These are phyloP conservation scores for Gentiana macrophylla DNA, from an alignment of 257 asterid species.

Conservation along the genomic window DNA sequence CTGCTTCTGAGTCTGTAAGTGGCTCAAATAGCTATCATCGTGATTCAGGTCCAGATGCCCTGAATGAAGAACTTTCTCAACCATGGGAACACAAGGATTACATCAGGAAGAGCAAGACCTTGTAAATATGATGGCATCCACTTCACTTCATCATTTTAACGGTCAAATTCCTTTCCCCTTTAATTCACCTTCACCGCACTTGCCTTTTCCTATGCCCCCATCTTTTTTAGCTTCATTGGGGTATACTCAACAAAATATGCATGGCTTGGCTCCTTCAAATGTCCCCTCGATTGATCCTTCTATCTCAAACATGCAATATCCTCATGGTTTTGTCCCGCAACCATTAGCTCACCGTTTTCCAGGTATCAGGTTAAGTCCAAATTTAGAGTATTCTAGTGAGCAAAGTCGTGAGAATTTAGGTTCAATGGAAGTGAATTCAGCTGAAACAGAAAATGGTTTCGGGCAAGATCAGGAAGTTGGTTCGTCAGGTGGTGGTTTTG, in stretches of 20 bases:
- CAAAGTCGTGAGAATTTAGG: conserved; percentile 43
- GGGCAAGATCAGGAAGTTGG: conserved; percentile 45
- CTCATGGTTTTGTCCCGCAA: conserved; percentile 52
- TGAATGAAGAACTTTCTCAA: conserved; percentile 28
- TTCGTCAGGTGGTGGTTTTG: conserved; percentile 31
- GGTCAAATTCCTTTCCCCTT: conserved; percentile 28
- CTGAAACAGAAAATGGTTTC: conserved; percentile 44
- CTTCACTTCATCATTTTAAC: conserved; percentile 68
- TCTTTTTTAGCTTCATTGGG: conserved; percentile 76
- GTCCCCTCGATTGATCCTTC: conserved; percentile 32
- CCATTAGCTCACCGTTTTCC: conserved; percentile 54
- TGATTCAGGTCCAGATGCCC: conserved; percentile 15
- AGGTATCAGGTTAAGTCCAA: conserved; percentile 15
- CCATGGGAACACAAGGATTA: conserved; percentile 45
- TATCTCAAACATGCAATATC: conserved; percentile 45
- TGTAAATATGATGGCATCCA: conserved; percentile 76
- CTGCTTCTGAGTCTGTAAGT: conserved; percentile 39
- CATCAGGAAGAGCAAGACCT: conserved; percentile 81
- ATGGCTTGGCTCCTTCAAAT: conserved; percentile 47
- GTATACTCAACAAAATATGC: conserved; percentile 49
- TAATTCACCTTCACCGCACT: conserved; percentile 52
- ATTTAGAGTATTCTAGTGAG: conserved; percentile 45
- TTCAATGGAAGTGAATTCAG: conserved; percentile 39
- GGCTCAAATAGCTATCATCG: conserved; percentile 35
- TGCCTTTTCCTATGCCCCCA: conserved; percentile 36